Evolutionary conservation across 768 basidiomycete species (phyloP).

Genomic region (Rhizopogon sp.): DNA sequence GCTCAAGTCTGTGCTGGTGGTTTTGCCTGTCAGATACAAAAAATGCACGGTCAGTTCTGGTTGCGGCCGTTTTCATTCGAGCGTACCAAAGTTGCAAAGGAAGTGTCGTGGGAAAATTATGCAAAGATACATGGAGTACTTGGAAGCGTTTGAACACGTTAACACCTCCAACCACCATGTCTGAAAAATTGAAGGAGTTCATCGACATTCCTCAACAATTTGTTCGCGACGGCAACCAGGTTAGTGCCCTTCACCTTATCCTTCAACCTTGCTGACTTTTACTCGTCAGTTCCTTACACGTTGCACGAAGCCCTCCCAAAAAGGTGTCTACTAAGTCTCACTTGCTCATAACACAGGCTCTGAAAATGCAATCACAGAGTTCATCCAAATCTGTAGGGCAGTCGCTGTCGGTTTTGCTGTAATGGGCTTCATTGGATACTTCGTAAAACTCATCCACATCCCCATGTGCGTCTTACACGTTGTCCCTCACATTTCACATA

Average conservation of each 20-base stretch:
- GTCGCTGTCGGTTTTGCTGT: constrained; percentile 97
- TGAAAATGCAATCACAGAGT: constrained; percentile 53
- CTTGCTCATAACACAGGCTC: background rate
- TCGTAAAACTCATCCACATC: constrained; percentile 97
- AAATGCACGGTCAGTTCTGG: background rate
- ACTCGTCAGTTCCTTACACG: constrained; percentile 80
- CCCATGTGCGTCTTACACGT: constrained; percentile 69
- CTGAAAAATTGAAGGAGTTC: constrained; percentile 88
- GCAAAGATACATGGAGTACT: constrained; percentile 23
- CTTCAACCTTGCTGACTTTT: constrained; percentile 6
- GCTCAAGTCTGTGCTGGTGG: constrained; percentile 14
- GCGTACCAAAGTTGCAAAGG: constrained; percentile 15
- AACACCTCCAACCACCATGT: constrained; percentile 49
- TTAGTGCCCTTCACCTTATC: constrained; percentile 27
- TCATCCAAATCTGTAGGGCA: constrained; percentile 90
- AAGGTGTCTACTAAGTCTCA: constrained; percentile 52
- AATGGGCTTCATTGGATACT: constrained; percentile 99
- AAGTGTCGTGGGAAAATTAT: constrained; percentile 23
- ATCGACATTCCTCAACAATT: constrained; percentile 90
- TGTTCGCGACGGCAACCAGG: constrained; percentile 90
- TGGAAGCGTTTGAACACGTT: constrained; percentile 9
- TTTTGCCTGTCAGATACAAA: constrained; percentile 2
- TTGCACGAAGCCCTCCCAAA: constrained; percentile 96
- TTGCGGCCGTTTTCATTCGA: background rate
- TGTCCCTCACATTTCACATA: constrained; percentile 7